A percentile compares a stretch with the other conserved stretches of the same genome.
These are phyloP conservation scores for Saccharomycopsis phalli DNA, from an alignment of 1,139 yeast species.

Conservation along the genomic window DNA sequence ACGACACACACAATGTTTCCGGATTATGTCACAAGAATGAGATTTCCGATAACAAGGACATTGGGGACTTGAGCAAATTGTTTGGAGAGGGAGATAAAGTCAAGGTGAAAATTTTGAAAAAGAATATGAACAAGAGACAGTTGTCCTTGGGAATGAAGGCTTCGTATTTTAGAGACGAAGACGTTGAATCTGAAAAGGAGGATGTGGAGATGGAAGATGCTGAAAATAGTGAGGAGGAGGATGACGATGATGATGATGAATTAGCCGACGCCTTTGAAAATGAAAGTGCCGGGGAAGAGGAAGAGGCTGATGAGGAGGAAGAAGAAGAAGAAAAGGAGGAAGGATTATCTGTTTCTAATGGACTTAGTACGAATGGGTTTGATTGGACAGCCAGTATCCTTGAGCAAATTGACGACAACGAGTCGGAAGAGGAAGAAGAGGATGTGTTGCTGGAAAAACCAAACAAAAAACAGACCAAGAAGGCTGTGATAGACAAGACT, in stretches of 20 bases:
- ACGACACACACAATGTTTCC: slow-evolving; percentile 62
- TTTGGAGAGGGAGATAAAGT: slow-evolving; percentile 88
- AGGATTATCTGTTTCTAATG: slow-evolving; percentile 29
- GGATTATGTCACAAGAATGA: slow-evolving; percentile 87
- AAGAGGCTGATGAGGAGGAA: slow-evolving; percentile 25
- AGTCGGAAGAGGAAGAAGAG: slow-evolving; percentile 43
- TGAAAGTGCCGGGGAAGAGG: slow-evolving; percentile 23
- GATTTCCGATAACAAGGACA: slow-evolving; percentile 59
- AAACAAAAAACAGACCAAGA: slow-evolving; percentile 36
- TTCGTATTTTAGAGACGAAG: slow-evolving; percentile 55
- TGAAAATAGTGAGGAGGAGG: slow-evolving; percentile 27
- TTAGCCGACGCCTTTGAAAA: slow-evolving; percentile 26
- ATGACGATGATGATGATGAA: slow-evolving; percentile 27
- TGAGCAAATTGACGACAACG: slow-evolving; percentile 62
- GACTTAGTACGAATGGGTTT: slow-evolving; percentile 76
- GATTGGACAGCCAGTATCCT: slow-evolving; percentile 91
- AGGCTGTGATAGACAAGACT: slow-evolving; percentile 67
- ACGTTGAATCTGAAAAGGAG: slow-evolving; percentile 30
- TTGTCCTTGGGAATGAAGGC: slow-evolving; percentile 91
- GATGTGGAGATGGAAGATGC: slow-evolving; percentile 28
- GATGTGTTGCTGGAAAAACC: slow-evolving; percentile 34
- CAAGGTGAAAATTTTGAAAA: slow-evolving; percentile 65
- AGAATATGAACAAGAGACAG: slow-evolving; percentile 59
- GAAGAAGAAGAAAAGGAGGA: slow-evolving; percentile 21
- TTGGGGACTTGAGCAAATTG: slow-evolving; percentile 43